Conservation (phyloP, 768 basidiomycete species). For the Calocybe indica region DNA sequence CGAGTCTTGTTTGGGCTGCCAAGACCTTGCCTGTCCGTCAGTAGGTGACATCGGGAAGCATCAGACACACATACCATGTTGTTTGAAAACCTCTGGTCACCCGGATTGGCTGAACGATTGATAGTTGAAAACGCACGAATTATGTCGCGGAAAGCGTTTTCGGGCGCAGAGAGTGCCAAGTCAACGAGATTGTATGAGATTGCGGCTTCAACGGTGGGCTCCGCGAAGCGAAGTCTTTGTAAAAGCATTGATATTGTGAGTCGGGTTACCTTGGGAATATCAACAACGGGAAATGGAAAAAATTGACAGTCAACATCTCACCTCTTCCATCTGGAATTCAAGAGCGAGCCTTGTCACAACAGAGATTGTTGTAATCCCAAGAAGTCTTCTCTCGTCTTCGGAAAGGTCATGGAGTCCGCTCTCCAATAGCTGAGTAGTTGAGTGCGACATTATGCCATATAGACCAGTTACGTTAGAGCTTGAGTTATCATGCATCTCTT, state of each 20-base stretch:
- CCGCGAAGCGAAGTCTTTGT: slow-evolving; percentile 79
- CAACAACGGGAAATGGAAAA: too few relatives aligned
- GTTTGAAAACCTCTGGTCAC: slow-evolving; percentile 83
- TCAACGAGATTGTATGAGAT: slow-evolving; percentile 92
- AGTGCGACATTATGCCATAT: slow-evolving; percentile 37
- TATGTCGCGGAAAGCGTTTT: slow-evolving; percentile 76
- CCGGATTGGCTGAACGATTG: slow-evolving; percentile 81
- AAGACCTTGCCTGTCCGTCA: slow-evolving; percentile 48
- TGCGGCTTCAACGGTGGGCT: slow-evolving; percentile 84
- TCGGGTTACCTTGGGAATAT: slow-evolving; percentile 56
- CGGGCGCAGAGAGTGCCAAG: slow-evolving; percentile 74
- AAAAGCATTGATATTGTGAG: slow-evolving; percentile 90
- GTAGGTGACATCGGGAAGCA: background rate
- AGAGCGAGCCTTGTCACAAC: slow-evolving; percentile 84
- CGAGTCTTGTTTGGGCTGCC: slow-evolving; percentile 86
- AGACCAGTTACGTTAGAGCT: slow-evolving; percentile 32
- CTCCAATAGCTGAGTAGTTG: slow-evolving; percentile 54
- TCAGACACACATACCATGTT: slow-evolving; percentile 58
- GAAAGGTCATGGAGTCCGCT: slow-evolving; percentile 60
- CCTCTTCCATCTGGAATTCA: slow-evolving; percentile 84
- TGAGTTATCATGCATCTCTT: slow-evolving; percentile 58
- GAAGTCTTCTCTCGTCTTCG: slow-evolving; percentile 79
- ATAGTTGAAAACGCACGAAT: slow-evolving; percentile 80
- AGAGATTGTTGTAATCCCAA: slow-evolving; percentile 88
- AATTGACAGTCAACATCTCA: slow-evolving; percentile 13